phyloP scores from a whole-genome alignment of 257 asterid genomes.

The Solanum megistacrolobum region DNA sequence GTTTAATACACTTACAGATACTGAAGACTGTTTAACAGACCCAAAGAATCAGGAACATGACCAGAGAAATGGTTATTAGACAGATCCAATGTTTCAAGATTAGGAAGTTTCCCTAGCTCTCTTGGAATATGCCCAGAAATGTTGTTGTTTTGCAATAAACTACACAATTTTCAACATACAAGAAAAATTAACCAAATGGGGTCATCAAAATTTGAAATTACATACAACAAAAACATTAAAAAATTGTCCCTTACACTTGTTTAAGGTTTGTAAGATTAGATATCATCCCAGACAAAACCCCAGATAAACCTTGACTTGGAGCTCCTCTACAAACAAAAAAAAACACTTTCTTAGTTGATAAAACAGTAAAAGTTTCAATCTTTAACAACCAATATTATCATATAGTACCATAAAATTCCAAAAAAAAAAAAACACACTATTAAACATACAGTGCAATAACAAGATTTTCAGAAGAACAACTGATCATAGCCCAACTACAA shows the following conservation, averaged over 20 bases:
- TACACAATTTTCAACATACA: conserved; percentile 5
- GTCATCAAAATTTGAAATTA: not conserved
- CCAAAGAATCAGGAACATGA: conserved; percentile 62
- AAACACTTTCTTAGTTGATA: not conserved
- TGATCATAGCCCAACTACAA: conserved; percentile 95
- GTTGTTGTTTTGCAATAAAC: conserved; percentile 77
- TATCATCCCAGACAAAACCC: conserved; percentile 62
- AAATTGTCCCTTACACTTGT: conserved; percentile 56
- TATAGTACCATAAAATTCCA: not conserved
- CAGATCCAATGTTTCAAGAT: conserved; percentile 81
- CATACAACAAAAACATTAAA: not conserved
- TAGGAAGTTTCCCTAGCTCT: conserved; percentile 65
- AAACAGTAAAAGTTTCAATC: not conserved
- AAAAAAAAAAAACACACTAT: not conserved
- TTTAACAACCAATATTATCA: not conserved
- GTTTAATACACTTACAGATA: conserved; percentile 55
- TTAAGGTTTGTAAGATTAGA: conserved; percentile 91
- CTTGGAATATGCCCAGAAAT: conserved; percentile 76
- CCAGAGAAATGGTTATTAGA: conserved; percentile 66
- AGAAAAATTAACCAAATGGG: not conserved
- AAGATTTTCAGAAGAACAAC: conserved; percentile 77
- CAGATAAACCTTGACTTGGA: conserved; percentile 95
- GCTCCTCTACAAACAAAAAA: conserved; percentile 56
- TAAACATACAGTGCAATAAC: conserved; percentile 62
- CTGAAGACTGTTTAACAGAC: conserved; percentile 51